Evolutionary conservation across 2,329 filamentous ascomycete genomes (phyloP).

Genomic region (Thelonectria olida): DNA sequence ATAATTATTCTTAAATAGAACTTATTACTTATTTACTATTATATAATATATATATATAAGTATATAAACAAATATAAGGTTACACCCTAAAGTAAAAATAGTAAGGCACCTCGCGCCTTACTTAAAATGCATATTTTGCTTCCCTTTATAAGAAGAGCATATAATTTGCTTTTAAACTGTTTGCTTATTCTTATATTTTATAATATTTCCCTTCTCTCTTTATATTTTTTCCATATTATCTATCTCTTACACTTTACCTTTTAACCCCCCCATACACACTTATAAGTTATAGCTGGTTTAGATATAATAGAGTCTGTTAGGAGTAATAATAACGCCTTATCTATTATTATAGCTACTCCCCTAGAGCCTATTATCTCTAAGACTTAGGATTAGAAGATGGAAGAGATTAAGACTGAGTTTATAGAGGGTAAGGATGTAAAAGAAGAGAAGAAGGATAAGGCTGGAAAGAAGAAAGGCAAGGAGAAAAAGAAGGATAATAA

Average conservation of each 20-base stretch:
- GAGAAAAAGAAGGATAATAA: constrained; percentile 9
- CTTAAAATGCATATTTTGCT: too few relatives aligned
- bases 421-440: constrained; percentile 20
- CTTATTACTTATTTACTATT: too few relatives aligned
- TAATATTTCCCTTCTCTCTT: background rate
- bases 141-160: background rate
- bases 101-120: background rate
- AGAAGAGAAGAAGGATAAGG: constrained; percentile 17
- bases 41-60: too few relatives aligned
- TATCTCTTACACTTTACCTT: background rate
- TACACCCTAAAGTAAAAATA: background rate
- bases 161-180: background rate
- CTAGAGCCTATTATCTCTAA: constrained; percentile 29
- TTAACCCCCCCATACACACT: background rate
- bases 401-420: constrained; percentile 19
- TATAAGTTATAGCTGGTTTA: constrained; percentile 12
- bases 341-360: constrained; percentile 32
- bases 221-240: background rate
- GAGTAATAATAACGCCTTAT: constrained; percentile 30
- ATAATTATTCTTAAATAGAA: too few relatives aligned
- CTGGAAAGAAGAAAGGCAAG: background rate
- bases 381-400: background rate
- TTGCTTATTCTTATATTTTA: background rate
- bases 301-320: constrained; percentile 33
- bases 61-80: too few relatives aligned